These are phyloP conservation scores for Colletotrichum sp. DNA, from an alignment of 2,329 filamentous ascomycete species.

Conservation along the genomic window DNA sequence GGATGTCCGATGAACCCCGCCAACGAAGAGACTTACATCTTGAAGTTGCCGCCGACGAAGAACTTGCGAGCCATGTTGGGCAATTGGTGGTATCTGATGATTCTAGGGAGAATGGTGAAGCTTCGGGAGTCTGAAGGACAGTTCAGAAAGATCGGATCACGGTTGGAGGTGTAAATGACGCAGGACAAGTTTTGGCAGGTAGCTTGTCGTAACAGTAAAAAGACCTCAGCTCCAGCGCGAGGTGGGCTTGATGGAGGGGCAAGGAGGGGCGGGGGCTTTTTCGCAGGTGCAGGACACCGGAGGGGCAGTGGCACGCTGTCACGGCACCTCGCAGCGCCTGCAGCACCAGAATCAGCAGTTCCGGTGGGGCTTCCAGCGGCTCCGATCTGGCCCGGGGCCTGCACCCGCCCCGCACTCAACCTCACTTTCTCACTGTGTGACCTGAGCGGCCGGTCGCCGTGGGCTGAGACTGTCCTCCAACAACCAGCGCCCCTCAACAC, in stretches of 20 bases:
- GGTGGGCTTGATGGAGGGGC: conserved; percentile 21
- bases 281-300: background rate
- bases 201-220: conserved; percentile 4
- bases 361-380: conserved; percentile 6
- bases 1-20: background rate
- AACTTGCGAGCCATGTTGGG: conserved; percentile 91
- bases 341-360: conserved; percentile 13
- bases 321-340: background rate
- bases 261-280: background rate
- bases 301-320: background rate
- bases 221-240: conserved; percentile 21
- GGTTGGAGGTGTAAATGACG: conserved; percentile 20
- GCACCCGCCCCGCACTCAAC: conserved; percentile 19
- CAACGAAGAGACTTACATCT: conserved; percentile 73
- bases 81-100: conserved; percentile 29
- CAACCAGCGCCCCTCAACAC: conserved; percentile 16
- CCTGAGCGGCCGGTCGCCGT: background rate
- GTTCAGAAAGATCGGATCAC: background rate
- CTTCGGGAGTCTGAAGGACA: background rate
- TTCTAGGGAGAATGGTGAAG: background rate
- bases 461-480: conserved; percentile 19
- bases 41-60: conserved; percentile 99
- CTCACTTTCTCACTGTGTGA: conserved; percentile 1
- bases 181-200: conserved; percentile 1
- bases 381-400: conserved; percentile 10